Evolutionary conservation across 805 yeast genomes (phyloP).

Genomic region (Metschnikowia sp.): DNA sequence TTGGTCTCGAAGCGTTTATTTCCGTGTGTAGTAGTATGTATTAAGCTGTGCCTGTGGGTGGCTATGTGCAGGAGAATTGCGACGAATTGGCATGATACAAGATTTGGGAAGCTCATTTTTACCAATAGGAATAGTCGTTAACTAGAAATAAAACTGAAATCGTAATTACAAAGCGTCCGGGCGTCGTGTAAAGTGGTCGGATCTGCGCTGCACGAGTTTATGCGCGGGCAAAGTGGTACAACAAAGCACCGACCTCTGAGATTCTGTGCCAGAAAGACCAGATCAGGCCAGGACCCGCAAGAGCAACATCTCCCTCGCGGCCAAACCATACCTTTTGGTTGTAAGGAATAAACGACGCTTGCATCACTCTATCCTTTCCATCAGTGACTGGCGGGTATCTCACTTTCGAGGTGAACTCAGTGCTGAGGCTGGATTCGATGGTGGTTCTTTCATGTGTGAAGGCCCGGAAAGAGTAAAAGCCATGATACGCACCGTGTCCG

Average conservation of each 20-base stretch:
- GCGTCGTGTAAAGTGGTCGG: too few species aligned
- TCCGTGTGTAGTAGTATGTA: too few species aligned
- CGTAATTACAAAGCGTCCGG: too few species aligned
- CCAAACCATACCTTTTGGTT: constrained; percentile 38
- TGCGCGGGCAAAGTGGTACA: constrained; percentile 15
- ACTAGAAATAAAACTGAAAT: too few species aligned
- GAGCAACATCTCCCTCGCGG: constrained; percentile 33
- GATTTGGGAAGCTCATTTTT: too few species aligned
- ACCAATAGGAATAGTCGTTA: too few species aligned
- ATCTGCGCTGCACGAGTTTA: background rate
- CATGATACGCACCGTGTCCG: constrained; percentile 84
- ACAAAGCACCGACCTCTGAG: constrained; percentile 29
- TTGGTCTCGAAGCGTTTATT: background rate
- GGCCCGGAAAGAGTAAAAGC: constrained; percentile 55
- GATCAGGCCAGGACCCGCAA: constrained; percentile 31
- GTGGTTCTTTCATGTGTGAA: constrained; percentile 75
- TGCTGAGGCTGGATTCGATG: constrained; percentile 61
- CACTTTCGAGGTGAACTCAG: constrained; percentile 53
- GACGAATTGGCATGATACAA: too few species aligned
- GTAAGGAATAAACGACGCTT: constrained; percentile 26
- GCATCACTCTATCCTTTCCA: constrained; percentile 30
- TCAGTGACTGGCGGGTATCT: constrained; percentile 63
- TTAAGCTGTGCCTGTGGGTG: too few species aligned
- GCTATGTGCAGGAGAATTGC: too few species aligned
- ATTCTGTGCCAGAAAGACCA: constrained; percentile 32